A percentile compares a stretch with the other conserved stretches of the same genome.
phyloP scores from a whole-genome alignment of 345 rosid species.

The Turnera subulata region DNA sequence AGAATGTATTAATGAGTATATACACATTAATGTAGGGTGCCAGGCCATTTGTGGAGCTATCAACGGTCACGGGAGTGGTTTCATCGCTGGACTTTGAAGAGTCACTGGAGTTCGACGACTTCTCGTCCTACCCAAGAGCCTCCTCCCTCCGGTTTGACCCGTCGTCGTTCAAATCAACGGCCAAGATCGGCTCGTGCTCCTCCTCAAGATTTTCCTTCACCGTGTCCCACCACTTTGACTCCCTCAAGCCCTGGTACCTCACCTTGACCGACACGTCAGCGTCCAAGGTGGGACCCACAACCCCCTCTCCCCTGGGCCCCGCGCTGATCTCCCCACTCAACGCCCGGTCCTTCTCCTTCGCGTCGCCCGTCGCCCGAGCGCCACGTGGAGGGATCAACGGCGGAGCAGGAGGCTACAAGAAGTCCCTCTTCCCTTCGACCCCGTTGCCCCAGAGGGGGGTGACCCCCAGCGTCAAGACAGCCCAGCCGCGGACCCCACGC shows the following conservation, averaged over 20 bases:
- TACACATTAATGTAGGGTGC: slow-evolving; percentile 53
- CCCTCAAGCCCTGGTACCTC: slow-evolving; percentile 94
- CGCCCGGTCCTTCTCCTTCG: slow-evolving; percentile 67
- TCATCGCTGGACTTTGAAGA: slow-evolving; percentile 76
- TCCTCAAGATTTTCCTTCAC: slow-evolving; percentile 93
- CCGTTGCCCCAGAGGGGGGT: slow-evolving; percentile 74
- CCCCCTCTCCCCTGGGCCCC: slow-evolving; percentile 39
- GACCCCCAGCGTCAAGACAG: slow-evolving; percentile 9
- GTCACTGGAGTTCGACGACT: slow-evolving; percentile 54
- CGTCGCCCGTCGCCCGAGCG: slow-evolving; percentile 70
- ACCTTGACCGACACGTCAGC: slow-evolving; percentile 58
- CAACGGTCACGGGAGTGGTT: slow-evolving; percentile 55
- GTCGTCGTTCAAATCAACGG: slow-evolving; percentile 52
- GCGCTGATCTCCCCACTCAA: slow-evolving; percentile 62
- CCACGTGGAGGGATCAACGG: slow-evolving; percentile 40
- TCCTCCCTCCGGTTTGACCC: slow-evolving; percentile 76
- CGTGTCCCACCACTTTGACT: slow-evolving; percentile 78
- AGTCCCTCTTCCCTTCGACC: slow-evolving; percentile 65
- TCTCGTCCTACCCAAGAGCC: slow-evolving; percentile 55
- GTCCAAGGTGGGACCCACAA: slow-evolving; percentile 42
- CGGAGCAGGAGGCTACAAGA: slow-evolving; percentile 22
- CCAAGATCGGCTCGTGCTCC: slow-evolving; percentile 69
- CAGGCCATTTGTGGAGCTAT: slow-evolving; percentile 82
- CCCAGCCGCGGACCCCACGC: slow-evolving; percentile 52
- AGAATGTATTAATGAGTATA: not conserved